These are phyloP conservation scores for Gracilaria domingensis DNA, from an alignment of 23 red algal genomes.

Conservation along the genomic window DNA sequence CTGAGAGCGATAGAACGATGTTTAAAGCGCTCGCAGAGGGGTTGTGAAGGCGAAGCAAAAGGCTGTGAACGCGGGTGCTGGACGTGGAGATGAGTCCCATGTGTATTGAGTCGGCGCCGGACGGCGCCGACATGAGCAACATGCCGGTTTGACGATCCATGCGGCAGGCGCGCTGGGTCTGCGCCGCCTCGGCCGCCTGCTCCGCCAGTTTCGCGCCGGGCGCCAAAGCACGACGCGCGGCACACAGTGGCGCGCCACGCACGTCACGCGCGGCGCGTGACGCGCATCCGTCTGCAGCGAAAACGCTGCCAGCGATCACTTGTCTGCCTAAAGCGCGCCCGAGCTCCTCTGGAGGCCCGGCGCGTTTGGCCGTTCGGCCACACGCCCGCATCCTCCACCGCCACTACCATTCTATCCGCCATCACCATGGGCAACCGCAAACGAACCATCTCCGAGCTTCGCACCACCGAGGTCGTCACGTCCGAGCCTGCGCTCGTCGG, in stretches of 20 bases:
- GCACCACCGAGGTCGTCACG: constrained; percentile 42
- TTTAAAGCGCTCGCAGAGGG: not conserved
- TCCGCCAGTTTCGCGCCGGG: no score
- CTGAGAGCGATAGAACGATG: not conserved
- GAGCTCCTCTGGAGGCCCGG: no score
- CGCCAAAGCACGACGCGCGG: no score
- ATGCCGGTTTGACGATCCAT: not conserved
- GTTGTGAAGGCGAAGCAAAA: not conserved
- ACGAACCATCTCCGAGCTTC: constrained; percentile 27
- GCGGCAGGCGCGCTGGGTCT: no score
- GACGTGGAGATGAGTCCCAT: not conserved
- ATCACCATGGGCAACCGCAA: constrained; percentile 51
- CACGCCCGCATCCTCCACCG: not conserved
- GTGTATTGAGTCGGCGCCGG: not conserved
- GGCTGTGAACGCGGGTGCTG: not conserved
- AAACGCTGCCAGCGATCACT: no score
- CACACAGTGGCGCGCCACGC: no score
- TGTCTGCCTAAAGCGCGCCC: no score
- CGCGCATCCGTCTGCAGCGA: no score
- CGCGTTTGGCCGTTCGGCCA: not conserved
- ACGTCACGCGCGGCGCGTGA: not conserved
- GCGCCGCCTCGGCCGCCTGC: no score
- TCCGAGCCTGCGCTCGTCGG: constrained; percentile 59
- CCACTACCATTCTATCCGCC: not conserved
- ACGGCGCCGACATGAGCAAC: not conserved